Evolutionary conservation across 768 basidiomycete species (phyloP).

Genomic region (Tricholoma flavovirens): DNA sequence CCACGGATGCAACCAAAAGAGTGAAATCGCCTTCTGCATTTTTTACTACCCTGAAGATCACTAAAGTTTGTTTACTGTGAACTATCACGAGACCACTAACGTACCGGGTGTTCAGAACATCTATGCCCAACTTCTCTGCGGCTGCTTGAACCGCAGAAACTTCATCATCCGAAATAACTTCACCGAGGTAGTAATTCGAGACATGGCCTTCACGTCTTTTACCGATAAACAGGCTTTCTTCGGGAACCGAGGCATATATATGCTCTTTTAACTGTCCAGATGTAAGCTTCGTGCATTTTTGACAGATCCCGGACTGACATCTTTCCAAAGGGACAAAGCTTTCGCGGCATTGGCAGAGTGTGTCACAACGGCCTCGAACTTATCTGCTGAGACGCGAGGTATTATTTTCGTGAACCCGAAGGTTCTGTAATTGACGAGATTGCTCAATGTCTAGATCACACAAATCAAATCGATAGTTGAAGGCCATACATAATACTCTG

Average conservation of each 20-base stretch:
- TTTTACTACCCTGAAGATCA: conserved; percentile 56
- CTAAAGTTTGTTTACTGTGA: not conserved
- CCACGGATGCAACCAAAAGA: conserved; percentile 69
- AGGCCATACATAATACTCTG: not conserved
- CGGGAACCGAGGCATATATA: conserved; percentile 65
- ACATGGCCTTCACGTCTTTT: conserved; percentile 74
- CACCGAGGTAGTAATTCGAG: conserved; percentile 82
- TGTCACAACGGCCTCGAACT: conserved; percentile 58
- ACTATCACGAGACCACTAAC: not conserved
- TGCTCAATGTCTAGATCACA: conserved; percentile 42
- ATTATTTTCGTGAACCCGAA: conserved; percentile 87
- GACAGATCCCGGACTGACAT: conserved; percentile 32
- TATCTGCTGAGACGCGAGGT: conserved; percentile 56
- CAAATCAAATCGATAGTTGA: not conserved
- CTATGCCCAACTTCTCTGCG: conserved; percentile 70
- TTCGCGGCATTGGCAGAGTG: conserved; percentile 53
- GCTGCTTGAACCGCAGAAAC: conserved; percentile 70
- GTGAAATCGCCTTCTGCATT: conserved; percentile 55
- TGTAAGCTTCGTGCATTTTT: not conserved
- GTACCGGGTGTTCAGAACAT: conserved; percentile 79
- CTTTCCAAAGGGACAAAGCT: conserved; percentile 56
- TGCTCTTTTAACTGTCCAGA: conserved; percentile 57
- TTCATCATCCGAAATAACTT: conserved; percentile 68
- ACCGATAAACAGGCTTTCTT: conserved; percentile 67
- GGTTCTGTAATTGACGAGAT: conserved; percentile 69